Evolutionary conservation across 2,329 filamentous ascomycete species (phyloP).

Genomic region (Orbilia oligospora): DNA sequence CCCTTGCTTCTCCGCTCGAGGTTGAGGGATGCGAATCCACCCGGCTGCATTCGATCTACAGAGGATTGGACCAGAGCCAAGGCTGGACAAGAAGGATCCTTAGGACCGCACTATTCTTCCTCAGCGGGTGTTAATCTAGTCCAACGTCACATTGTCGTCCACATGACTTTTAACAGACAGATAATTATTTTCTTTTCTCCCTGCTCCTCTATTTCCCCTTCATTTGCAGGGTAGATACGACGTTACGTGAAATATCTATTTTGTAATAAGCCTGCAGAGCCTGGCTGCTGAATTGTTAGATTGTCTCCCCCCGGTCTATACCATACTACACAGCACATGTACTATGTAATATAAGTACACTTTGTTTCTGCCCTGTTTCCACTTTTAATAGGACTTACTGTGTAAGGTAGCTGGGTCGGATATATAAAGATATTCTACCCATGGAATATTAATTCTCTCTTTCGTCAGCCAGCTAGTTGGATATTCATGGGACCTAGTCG

Average conservation of each 20-base stretch:
- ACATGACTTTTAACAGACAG: slow-evolving; percentile 48
- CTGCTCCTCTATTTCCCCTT: slow-evolving; percentile 22
- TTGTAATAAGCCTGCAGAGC: slow-evolving; percentile 27
- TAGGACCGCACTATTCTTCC: slow-evolving; percentile 42
- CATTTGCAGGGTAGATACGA: slow-evolving; percentile 52
- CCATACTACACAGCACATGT: background rate
- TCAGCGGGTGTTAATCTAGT: slow-evolving; percentile 27
- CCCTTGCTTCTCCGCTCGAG: slow-evolving; percentile 56
- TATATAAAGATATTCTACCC: slow-evolving; percentile 40
- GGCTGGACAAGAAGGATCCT: slow-evolving; percentile 58
- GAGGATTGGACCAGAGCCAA: slow-evolving; percentile 36
- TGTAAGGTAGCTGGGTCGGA: slow-evolving; percentile 19
- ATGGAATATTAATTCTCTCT: slow-evolving; percentile 32
- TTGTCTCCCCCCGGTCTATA: slow-evolving; percentile 23
- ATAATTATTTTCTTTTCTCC: slow-evolving; percentile 29
- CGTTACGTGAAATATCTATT: slow-evolving; percentile 31
- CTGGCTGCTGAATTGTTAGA: slow-evolving; percentile 21
- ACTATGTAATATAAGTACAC: background rate
- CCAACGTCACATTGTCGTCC: slow-evolving; percentile 58
- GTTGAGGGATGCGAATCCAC: slow-evolving; percentile 34
- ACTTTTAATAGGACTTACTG: slow-evolving; percentile 26
- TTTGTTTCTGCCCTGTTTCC: slow-evolving; percentile 32
- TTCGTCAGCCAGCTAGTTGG: slow-evolving; percentile 39
- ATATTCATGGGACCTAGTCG: slow-evolving; percentile 31
- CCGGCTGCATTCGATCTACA: slow-evolving; percentile 47